These are phyloP conservation scores for Microstroma glucosiphilum DNA, from an alignment of 1,284 basidiomycete genomes.

Conservation along the genomic window DNA sequence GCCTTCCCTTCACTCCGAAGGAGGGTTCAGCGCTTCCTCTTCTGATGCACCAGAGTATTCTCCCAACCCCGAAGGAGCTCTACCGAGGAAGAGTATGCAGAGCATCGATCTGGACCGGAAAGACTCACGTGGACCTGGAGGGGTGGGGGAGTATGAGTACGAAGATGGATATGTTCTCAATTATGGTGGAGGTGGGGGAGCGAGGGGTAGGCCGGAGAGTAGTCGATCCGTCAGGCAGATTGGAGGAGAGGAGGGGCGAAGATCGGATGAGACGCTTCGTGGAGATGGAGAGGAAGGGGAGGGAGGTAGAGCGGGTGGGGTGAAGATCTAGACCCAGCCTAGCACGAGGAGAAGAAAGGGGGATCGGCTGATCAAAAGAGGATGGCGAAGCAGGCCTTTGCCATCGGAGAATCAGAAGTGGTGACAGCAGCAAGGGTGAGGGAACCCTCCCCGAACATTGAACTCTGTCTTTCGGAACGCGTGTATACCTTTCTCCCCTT, in stretches of 20 bases:
- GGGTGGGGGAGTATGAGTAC: not conserved
- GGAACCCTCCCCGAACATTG: too few relatives aligned
- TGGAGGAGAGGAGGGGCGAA: not conserved
- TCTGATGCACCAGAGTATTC: not conserved
- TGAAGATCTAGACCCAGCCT: too few relatives aligned
- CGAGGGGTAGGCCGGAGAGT: not conserved
- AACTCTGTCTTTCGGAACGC: too few relatives aligned
- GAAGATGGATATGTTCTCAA: not conserved
- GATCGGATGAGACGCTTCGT: constrained; percentile 5
- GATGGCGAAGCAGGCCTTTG: too few relatives aligned
- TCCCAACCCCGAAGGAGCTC: not conserved
- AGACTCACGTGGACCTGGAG: not conserved
- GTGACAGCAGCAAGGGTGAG: too few relatives aligned
- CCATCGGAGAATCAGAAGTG: too few relatives aligned
- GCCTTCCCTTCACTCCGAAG: not conserved
- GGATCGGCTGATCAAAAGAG: too few relatives aligned
- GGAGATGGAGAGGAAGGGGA: not conserved
- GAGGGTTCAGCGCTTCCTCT: not conserved
- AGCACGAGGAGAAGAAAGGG: too few relatives aligned
- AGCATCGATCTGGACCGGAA: not conserved
- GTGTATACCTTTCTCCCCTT: too few relatives aligned
- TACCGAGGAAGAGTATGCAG: not conserved
- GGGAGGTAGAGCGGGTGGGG: not conserved
- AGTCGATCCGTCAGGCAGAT: not conserved
- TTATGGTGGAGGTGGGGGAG: not conserved